Conservation (phyloP, 1,139 yeast species). For the Geotrichum australiense region DNA sequence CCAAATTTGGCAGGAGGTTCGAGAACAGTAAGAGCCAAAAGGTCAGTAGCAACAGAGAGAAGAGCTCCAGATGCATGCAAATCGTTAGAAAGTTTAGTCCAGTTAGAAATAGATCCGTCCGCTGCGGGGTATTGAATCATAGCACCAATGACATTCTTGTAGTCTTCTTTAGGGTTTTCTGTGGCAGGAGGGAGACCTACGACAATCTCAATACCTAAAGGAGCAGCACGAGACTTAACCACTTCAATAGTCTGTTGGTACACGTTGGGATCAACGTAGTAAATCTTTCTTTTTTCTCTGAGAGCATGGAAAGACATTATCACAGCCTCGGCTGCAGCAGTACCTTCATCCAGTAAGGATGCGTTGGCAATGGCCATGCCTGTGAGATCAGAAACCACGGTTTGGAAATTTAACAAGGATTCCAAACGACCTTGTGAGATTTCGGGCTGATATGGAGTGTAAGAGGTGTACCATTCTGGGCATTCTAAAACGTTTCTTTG, state of each 20-base stretch:
- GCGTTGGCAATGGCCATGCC: conserved; percentile 93
- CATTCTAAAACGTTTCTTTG: conserved; percentile 86
- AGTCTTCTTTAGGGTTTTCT: conserved; percentile 41
- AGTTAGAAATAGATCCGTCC: conserved; percentile 61
- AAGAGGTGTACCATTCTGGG: conserved; percentile 98
- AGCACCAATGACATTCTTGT: conserved; percentile 61
- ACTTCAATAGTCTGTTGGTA: conserved; percentile 87
- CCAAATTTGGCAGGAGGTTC: conserved; percentile 80
- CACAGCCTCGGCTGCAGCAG: conserved; percentile 99
- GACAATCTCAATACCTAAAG: conserved; percentile 60
- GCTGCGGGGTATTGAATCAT: conserved; percentile 88
- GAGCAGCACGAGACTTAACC: conserved; percentile 67
- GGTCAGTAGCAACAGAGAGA: conserved; percentile 80
- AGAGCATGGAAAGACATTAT: conserved; percentile 64
- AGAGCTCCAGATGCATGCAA: conserved; percentile 70
- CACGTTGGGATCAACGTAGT: conserved; percentile 65
- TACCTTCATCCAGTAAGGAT: conserved; percentile 89
- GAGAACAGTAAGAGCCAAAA: conserved; percentile 77
- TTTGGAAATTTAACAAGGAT: conserved; percentile 82
- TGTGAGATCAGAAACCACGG: conserved; percentile 79
- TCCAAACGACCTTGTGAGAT: conserved; percentile 95
- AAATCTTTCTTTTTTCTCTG: conserved; percentile 60
- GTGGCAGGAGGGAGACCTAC: conserved; percentile 45
- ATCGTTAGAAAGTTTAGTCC: conserved; percentile 51
- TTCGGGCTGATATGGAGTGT: conserved; percentile 98